These are phyloP conservation scores for Pseudonitzschia pungens DNA, from an alignment of 108 stramenopile species.

Conservation along the genomic window DNA sequence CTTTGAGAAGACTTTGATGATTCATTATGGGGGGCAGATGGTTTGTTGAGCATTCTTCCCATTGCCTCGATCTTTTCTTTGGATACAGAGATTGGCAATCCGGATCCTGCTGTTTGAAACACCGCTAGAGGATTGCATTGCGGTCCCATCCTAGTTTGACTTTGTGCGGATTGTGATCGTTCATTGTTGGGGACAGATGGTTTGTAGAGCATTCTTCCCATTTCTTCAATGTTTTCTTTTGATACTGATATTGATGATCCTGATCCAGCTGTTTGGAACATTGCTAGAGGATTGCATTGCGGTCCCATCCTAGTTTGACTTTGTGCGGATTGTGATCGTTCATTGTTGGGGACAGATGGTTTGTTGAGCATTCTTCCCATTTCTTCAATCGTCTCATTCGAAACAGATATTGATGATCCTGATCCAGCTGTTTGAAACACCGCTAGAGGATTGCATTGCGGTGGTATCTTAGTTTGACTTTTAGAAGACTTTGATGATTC, in stretches of 20 bases:
- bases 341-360: background rate
- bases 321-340: too few relatives aligned
- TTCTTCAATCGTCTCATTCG: constrained; percentile 30
- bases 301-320: too few relatives aligned
- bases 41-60: background rate
- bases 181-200: too few relatives aligned
- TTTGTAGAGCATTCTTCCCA: constrained; percentile 24
- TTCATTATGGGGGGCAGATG: too few relatives aligned
- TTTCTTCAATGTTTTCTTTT: constrained; percentile 30
- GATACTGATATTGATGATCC: constrained; percentile 30
- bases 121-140: too few relatives aligned
- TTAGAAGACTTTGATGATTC: background rate
- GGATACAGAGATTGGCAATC: constrained; percentile 23
- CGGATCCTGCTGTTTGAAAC: constrained; percentile 25
- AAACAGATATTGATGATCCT: constrained; percentile 26
- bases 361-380: constrained; percentile 27
- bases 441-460: too few relatives aligned
- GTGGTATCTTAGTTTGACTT: too few relatives aligned
- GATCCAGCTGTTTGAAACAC: constrained; percentile 32
- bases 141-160: too few relatives aligned
- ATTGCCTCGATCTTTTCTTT: constrained; percentile 30
- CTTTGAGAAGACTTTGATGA: too few relatives aligned
- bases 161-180: too few relatives aligned
- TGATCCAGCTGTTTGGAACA: constrained; percentile 31
- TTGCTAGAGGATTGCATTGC: too few relatives aligned